Evolutionary conservation across 495 filamentous ascomycete species (phyloP).

Genomic region (Monascus purpureus): DNA sequence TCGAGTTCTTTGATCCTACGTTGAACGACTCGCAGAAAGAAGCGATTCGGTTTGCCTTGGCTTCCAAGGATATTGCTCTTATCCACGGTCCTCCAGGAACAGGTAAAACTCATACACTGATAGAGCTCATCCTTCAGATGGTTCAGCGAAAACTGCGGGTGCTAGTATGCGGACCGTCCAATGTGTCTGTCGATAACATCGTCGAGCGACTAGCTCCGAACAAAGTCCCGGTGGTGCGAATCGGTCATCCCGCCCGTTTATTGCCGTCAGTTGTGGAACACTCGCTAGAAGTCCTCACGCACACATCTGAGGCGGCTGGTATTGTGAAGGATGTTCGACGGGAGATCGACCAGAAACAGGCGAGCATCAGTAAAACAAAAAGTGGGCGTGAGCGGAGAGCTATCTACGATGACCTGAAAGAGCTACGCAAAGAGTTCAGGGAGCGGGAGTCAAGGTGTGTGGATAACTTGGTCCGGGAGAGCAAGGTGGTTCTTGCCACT

Average conservation of each 20-base stretch:
- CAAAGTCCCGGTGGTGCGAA: constrained; percentile 72
- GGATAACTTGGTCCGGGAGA: constrained; percentile 53
- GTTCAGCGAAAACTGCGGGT: constrained; percentile 55
- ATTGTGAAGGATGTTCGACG: constrained; percentile 86
- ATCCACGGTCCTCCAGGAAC: constrained; percentile 96
- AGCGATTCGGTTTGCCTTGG: constrained; percentile 78
- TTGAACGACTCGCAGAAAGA: constrained; percentile 87
- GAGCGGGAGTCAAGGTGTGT: constrained; percentile 75
- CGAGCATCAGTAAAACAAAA: constrained; percentile 72
- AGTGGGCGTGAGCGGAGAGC: constrained; percentile 65
- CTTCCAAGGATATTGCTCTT: constrained; percentile 68
- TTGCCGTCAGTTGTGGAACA: constrained; percentile 80
- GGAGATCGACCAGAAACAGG: constrained; percentile 88
- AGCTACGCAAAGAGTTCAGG: constrained; percentile 76
- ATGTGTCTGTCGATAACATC: constrained; percentile 97
- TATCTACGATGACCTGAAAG: constrained; percentile 75
- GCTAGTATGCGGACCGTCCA: constrained; percentile 88
- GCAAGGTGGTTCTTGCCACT: constrained; percentile 82
- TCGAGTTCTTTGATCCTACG: constrained; percentile 64
- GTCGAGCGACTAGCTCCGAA: constrained; percentile 81
- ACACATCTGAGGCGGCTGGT: constrained; percentile 72
- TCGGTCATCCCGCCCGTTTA: constrained; percentile 86
- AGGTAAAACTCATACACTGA: constrained; percentile 93
- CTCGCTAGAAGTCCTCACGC: constrained; percentile 84
- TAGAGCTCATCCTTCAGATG: constrained; percentile 86